Evolutionary conservation across 345 rosid species (phyloP), one percentile per base, ranked within the genome.

Genomic region (Corymbia maculata): DNA sequence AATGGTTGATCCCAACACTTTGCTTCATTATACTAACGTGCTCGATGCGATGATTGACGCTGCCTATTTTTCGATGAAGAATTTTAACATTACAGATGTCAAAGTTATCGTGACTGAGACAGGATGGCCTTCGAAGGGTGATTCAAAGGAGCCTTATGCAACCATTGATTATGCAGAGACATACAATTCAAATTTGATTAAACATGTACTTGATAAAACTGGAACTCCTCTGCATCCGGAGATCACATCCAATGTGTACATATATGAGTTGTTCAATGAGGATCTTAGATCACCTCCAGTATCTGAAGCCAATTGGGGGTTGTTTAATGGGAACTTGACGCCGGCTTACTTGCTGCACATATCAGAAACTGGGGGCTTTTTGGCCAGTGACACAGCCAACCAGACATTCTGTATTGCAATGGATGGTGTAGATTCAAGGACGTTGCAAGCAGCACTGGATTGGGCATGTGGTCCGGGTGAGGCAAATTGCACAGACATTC

Each of bases 401-500:
- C 95, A 92, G 90, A 96, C 99, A 0, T 97, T 93, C 75, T 98
- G 99, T 49, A 93, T 95, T 88, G 96, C 91, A 26, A 92, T 91
- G 97, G 99, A 95, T 52, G 94, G 92, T 87, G 93, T 95, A 22
- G 99, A 98, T 89, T 86, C 91, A 26, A 97, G 89, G 94, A 94
- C 95, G 26, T 92, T 98, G 93, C 99, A 97, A 85, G 94, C 98
- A 13, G 99, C 99, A 4, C 92, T 97, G 94, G 99, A 98, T 87
- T 97, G 99, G 99, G 97, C 98, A 13, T 98, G 99, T 91, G 99
- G 99, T 51, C 97, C 98, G 0, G 98, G 99, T 88, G 92, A 92
- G 90, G 94, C 99, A 42, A 95, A 97, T 88, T 98, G 99, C 89
- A 94, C 98, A 42, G 99, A 93, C 93, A 91, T 97, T 91, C 99